Evolutionary conservation across 805 yeast genomes (phyloP), one percentile per base, ranked within the genome.

Genomic region (Pichia nakasei): DNA sequence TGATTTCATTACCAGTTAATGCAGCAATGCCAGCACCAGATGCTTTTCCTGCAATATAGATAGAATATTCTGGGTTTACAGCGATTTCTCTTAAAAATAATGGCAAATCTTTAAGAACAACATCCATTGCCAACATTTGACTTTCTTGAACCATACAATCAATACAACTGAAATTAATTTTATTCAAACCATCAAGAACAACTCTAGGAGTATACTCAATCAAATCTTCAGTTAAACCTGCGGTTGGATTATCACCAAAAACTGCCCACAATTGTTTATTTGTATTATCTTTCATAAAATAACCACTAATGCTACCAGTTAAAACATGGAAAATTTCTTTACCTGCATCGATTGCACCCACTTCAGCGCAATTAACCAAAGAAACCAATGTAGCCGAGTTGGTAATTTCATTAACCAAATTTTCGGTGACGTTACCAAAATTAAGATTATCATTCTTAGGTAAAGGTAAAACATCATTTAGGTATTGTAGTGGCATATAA

Each of bases 181-280:
- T 38, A 31, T 38, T 27, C 6, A 29, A 20, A 20, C 41, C 41
- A 21, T 38, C 41, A 6, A 21, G 12, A 9, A 38, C 41, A 29
- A 38, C 22, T n/a, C 31, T 38, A 11, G 41, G 41, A 21, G 19
- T 21, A n/a, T 38, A 38, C 9, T 32, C 18, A 31, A 38, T 20
- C 4, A 38, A 22, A 0, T 31, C 18, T n/a, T 35, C 11, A 5
- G 11, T 11, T 21, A 31, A 29, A 9, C 22, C 19, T 29, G 15
- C 4, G 4, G 20, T 22, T 20, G 41, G 35, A 29, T 38, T 31
- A n/a, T 13, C 26, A 21, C 35, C 41, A 31, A 29, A 38, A 21
- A 38, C 41, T 20, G 41, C 41, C 41, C 41, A 38, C 13, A 38
- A 31, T 29, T 38, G 34, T 38, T 38, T 21, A 20, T 31, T 38